Base-by-base conservation (phyloP, 192 early-diverging fungal species). In the Coemansia aciculifera region DNA sequence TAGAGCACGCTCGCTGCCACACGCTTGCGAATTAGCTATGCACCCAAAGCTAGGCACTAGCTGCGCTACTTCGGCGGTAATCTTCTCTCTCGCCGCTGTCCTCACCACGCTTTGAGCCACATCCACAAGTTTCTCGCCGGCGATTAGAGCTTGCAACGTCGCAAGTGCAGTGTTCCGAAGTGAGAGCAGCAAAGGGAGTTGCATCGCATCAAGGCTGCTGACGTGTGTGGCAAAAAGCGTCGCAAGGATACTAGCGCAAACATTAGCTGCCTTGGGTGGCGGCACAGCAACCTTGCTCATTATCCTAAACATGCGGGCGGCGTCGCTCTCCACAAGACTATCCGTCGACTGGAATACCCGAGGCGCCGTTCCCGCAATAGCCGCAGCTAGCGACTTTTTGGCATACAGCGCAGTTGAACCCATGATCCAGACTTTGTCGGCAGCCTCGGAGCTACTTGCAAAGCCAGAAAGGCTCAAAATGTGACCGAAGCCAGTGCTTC, bases 271-370 rank as follows among this genome's bases (percentile, higher is more conserved):
- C 27, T 67, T 62, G 32, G 70, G 49, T 5, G 67, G 63, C 23
- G 71, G 57, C n/a, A 78, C 42, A 3, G 59, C 59, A 3, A 78
- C 76, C 38, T 64, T 62, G 67, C 76, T 78, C 71, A 73, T 66
- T 24, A 78, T 19, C 27, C 66, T 71, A 67, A 78, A 78, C 76
- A 78, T 78, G 12, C 76, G 71, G 36, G 62, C 63, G 6, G 71
- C 76, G 23, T 78, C 76, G 71, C 59, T 69, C 40, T 73, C 76
- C 40, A 54, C 60, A 21, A 54, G 32, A 0, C 12, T 15, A 17
- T 59, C 29, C 15, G 38, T 42, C n/a, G 38, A 17, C n/a, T 63
- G 11, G 1, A 40, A 51, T 21, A n/a, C 15, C 34, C 17, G 10
- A 15, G 71, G 51, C 49, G 44, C 27, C 15, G 46, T 52, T 5